These are phyloP conservation scores for Platanthera zijinensis DNA, from an alignment of 106 monocot species.

Conservation along the genomic window DNA sequence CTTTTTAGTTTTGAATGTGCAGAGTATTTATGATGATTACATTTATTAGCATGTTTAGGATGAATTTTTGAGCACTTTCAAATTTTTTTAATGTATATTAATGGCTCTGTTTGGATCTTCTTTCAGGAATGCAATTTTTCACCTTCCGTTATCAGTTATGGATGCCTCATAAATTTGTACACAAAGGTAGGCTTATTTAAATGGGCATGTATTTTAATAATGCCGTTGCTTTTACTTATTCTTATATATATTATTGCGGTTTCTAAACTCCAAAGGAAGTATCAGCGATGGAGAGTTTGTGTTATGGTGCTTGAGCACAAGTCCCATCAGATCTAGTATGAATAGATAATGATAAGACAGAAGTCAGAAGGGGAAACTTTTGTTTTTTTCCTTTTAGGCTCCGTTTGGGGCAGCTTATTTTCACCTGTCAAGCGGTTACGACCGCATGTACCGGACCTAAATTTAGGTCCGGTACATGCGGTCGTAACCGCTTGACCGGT, in stretches of 20 bases:
- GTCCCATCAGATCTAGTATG: background rate
- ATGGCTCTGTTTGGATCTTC: slow-evolving; percentile 18
- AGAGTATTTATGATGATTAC: background rate
- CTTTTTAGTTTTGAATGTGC: background rate
- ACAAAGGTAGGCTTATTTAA: slow-evolving; percentile 44
- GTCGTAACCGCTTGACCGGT: too few relatives aligned
- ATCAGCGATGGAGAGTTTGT: background rate
- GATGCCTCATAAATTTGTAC: slow-evolving; percentile 90
- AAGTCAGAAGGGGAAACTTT: too few relatives aligned
- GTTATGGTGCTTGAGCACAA: background rate
- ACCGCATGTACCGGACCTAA: too few relatives aligned
- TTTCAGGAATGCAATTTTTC: slow-evolving; percentile 85
- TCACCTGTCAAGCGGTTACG: too few relatives aligned
- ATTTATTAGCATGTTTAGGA: background rate
- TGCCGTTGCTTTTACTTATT: background rate
- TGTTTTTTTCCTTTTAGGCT: too few relatives aligned
- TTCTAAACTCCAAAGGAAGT: background rate
- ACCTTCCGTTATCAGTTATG: slow-evolving; percentile 87
- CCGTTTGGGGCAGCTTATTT: too few relatives aligned
- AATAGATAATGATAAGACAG: background rate
- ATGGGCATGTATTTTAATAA: background rate
- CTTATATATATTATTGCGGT: background rate
- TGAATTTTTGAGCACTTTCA: background rate
- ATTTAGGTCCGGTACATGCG: too few relatives aligned
- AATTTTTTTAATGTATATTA: slow-evolving; percentile 1